Evolutionary conservation across 768 basidiomycete genomes (phyloP).

Genomic region (Termitomyces titanicus): DNA sequence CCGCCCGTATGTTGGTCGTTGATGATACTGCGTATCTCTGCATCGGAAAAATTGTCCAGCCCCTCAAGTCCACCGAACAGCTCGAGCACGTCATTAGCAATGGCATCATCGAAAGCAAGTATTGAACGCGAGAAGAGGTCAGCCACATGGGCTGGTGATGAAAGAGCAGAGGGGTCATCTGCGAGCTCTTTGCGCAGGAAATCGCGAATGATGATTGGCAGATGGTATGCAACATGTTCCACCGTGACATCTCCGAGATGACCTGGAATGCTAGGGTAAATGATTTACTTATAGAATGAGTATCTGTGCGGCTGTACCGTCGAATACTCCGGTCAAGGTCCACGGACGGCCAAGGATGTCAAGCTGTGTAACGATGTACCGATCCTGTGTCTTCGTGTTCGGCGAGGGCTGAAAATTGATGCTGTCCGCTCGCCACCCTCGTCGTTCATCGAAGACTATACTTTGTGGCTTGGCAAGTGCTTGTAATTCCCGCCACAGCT

Average conservation of each 20-base stretch:
- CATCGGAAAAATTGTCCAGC: slow-evolving; percentile 48
- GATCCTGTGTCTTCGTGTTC: slow-evolving; percentile 54
- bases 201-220: slow-evolving; percentile 64
- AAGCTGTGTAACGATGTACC: slow-evolving; percentile 56
- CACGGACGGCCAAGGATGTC: slow-evolving; percentile 53
- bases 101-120: slow-evolving; percentile 60
- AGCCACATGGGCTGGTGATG: slow-evolving; percentile 49
- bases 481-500: slow-evolving; percentile 50
- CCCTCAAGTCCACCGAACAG: slow-evolving; percentile 56
- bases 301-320: slow-evolving; percentile 40
- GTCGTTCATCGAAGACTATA: slow-evolving; percentile 29
- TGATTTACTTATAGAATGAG: slow-evolving; percentile 2
- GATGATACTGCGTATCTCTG: slow-evolving; percentile 54
- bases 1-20: slow-evolving; percentile 60
- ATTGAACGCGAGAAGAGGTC: slow-evolving; percentile 57
- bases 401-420: slow-evolving; percentile 68
- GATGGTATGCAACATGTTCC: slow-evolving; percentile 62
- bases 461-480: slow-evolving; percentile 50
- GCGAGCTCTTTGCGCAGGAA: slow-evolving; percentile 45
- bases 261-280: slow-evolving; percentile 32
- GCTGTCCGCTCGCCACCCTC: slow-evolving; percentile 45
- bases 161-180: slow-evolving; percentile 32
- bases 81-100: slow-evolving; percentile 60
- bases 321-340: slow-evolving; percentile 70
- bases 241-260: slow-evolving; percentile 70